Evolutionary conservation across 768 basidiomycete species (phyloP).

Genomic region (Boletus eberwhitei): DNA sequence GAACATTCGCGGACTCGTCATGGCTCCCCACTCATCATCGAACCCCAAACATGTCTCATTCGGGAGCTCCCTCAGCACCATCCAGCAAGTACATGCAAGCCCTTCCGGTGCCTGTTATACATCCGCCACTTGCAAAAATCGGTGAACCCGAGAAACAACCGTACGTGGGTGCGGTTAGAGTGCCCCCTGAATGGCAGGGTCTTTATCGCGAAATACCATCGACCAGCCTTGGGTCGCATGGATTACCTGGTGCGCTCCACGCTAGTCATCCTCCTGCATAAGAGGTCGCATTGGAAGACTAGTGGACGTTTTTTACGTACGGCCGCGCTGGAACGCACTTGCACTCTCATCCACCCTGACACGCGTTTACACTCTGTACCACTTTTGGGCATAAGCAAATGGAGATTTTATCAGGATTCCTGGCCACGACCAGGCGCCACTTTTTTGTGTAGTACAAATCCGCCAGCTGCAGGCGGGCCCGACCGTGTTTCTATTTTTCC

Average conservation of each 20-base stretch:
- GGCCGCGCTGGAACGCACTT: slow-evolving; percentile 4
- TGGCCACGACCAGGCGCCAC: no score
- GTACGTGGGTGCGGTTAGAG: neutral
- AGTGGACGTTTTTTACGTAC: slow-evolving; percentile 41
- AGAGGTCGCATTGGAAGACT: slow-evolving; percentile 34
- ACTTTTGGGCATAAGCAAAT: neutral
- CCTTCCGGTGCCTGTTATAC: neutral
- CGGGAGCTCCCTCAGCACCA: neutral
- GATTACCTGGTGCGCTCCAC: neutral
- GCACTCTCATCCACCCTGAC: neutral
- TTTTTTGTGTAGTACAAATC: neutral
- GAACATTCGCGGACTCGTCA: slow-evolving; percentile 23
- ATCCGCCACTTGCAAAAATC: neutral
- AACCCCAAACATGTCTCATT: neutral
- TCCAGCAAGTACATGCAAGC: neutral
- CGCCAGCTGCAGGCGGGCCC: no score
- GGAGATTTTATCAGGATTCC: neutral
- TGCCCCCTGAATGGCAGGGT: slow-evolving; percentile 31
- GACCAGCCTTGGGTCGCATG: neutral
- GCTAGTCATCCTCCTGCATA: neutral
- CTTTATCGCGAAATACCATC: slow-evolving; percentile 36
- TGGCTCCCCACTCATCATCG: neutral
- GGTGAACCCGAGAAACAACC: neutral
- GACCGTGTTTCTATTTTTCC: neutral
- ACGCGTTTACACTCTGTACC: neutral